Base-by-base conservation (phyloP, 1,284 basidiomycete species). In the Cerrena zonata region DNA sequence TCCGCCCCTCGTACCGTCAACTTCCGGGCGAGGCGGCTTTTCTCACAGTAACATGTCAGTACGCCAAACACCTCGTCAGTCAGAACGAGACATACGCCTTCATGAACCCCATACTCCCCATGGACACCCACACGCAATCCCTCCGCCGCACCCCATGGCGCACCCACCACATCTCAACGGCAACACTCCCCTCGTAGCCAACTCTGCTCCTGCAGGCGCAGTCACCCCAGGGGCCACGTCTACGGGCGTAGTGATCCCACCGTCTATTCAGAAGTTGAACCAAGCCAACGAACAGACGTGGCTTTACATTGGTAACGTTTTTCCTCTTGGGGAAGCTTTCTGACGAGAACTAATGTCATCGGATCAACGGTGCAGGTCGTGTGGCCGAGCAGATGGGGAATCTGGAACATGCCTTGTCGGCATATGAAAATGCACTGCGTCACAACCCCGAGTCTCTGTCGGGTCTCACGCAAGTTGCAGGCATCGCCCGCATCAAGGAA, bases 361-460 rank as follows among this genome's bases (percentile, higher is more conserved):
- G 48, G 39, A 43, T 27, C 18, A 42, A 24, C 21, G 3, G 24
- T 61, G 50, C 69, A 92, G 91, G 90, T 53, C 83, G 89, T 52
- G 88, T 94, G 53, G 90, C 91, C 53, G 91, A 94, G 68, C 89
- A 91, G 67, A 89, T 94, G 84, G 82, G 84, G 56, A 89, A 94
- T 71, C 78, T 90, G 61, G 90, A 94, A 65, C 85, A 92, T 57
- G 94, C 94, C 30, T 76, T 91, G 56, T 81, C 80, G 34, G 91
- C 91, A 50, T 97, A 95, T 70, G 92, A 96, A 71, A 84, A 89
- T 62, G 93, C 92, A 1, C 77, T 96, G 56, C 84, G 90, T 68
- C 91, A 95, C 73, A 96, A 95, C 64, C 87, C 91, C 59, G 81
- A 84, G 68, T 94, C 89, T 59, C 76, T 94, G 53, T 77, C 86